phyloP scores from a whole-genome alignment of 495 filamentous ascomycete species.

The Cladorrhinum samala region DNA sequence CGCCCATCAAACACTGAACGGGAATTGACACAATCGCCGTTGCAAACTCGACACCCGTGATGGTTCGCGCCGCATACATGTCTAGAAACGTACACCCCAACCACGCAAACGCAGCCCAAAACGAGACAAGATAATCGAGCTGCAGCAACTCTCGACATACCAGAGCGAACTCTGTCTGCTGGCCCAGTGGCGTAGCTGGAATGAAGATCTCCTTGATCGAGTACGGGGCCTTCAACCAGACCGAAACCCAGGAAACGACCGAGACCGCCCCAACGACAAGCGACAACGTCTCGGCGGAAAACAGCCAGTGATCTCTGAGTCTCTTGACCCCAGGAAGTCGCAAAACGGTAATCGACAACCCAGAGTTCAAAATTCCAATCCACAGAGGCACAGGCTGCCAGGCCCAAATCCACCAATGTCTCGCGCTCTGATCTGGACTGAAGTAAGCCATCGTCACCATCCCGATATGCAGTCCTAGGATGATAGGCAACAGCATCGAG shows the following conservation, averaged over 20 bases:
- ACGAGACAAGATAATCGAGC: background rate
- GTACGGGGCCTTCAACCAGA: background rate
- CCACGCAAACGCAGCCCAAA: background rate
- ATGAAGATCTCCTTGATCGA: background rate
- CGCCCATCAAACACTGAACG: background rate
- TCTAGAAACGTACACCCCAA: background rate
- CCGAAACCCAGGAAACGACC: background rate
- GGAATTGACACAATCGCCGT: background rate
- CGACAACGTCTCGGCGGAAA: background rate
- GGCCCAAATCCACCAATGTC: background rate
- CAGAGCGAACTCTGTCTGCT: background rate
- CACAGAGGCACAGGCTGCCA: background rate
- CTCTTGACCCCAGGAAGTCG: background rate
- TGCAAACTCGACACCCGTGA: background rate
- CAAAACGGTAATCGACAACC: background rate
- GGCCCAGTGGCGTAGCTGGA: background rate
- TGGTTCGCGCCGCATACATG: background rate
- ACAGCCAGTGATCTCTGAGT: background rate
- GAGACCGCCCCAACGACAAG: background rate
- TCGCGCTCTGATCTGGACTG: background rate
- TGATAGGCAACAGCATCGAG: background rate
- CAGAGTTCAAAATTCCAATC: background rate
- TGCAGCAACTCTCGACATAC: background rate
- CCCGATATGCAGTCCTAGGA: background rate
- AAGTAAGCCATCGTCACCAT: background rate